Evolutionary conservation across 305 asterid species (phyloP).

Genomic region (Solanum hybrid): DNA sequence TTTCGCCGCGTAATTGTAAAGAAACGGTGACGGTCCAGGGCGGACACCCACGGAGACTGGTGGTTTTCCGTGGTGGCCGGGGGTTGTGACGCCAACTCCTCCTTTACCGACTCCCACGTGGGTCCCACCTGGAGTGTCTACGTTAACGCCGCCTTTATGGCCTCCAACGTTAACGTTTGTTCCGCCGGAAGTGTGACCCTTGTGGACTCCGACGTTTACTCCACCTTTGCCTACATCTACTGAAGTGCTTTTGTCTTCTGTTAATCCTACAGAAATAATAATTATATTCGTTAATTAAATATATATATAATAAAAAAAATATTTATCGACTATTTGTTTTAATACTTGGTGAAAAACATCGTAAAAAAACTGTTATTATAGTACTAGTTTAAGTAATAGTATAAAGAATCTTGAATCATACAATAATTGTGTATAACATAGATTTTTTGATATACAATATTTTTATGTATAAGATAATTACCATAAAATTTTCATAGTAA

Average conservation of each 20-base stretch:
- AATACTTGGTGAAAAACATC: too few relatives aligned
- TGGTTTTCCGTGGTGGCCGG: slow-evolving; percentile 32
- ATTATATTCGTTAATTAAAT: too few relatives aligned
- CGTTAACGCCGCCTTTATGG: slow-evolving; percentile 40
- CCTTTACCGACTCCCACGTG: slow-evolving; percentile 43
- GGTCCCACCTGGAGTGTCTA: slow-evolving; percentile 26
- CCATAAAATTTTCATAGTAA: not conserved
- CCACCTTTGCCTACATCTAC: slow-evolving; percentile 21
- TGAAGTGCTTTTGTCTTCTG: slow-evolving; percentile 37
- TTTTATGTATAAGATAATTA: not conserved
- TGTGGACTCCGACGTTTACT: not conserved
- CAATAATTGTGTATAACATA: not conserved
- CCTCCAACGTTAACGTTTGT: slow-evolving; percentile 40
- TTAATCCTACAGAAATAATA: slow-evolving; percentile 22
- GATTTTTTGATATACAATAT: not conserved
- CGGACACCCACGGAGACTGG: slow-evolving; percentile 35
- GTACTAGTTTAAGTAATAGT: not conserved
- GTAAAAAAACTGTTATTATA: not conserved
- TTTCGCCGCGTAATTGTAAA: slow-evolving; percentile 49
- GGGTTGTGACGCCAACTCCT: slow-evolving; percentile 36
- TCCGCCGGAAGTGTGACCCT: slow-evolving; percentile 14
- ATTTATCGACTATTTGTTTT: too few relatives aligned
- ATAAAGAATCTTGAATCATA: not conserved
- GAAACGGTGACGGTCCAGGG: slow-evolving; percentile 29
- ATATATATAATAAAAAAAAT: too few relatives aligned